phyloP scores from a whole-genome alignment of 2,329 filamentous ascomycete species.

The Sclerotiophoma versabilis region DNA sequence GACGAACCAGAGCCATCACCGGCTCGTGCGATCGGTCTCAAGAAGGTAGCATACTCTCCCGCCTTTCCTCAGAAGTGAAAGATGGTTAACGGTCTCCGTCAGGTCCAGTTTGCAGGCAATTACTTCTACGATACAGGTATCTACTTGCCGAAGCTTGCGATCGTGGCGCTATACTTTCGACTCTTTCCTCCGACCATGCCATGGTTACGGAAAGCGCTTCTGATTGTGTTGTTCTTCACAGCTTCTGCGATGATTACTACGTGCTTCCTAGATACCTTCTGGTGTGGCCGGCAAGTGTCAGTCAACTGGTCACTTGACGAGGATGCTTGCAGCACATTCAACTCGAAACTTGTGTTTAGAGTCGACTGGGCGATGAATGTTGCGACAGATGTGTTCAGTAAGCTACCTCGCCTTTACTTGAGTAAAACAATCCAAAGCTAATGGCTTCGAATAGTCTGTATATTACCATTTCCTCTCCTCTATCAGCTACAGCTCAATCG shows the following conservation, averaged over 20 bases:
- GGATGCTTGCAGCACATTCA: conserved; percentile 26
- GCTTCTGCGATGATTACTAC: conserved; percentile 23
- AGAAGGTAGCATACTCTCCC: conserved; percentile 16
- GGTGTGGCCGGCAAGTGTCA: conserved; percentile 27
- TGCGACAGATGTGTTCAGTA: conserved; percentile 22
- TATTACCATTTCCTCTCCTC: conserved; percentile 34
- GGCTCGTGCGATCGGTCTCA: conserved; percentile 20
- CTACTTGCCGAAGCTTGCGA: conserved; percentile 28
- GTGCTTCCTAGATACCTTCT: conserved; percentile 27
- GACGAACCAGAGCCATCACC: conserved; percentile 14
- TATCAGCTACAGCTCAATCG: conserved; percentile 26
- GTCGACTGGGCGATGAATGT: conserved; percentile 26
- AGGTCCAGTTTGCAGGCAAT: conserved; percentile 30
- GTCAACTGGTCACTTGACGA: conserved; percentile 30
- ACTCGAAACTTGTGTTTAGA: conserved; percentile 28
- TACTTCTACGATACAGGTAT: conserved; percentile 30
- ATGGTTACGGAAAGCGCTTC: conserved; percentile 23
- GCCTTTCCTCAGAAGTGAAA: neutral
- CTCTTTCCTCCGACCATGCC: conserved; percentile 28
- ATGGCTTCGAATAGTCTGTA: conserved; percentile 21
- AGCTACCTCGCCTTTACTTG: neutral
- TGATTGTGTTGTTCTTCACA: conserved; percentile 17
- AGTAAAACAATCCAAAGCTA: neutral
- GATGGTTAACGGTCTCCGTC: neutral
- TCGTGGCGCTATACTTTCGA: conserved; percentile 25